Conservation (phyloP, 1,284 basidiomycete species). For the Ganoderma sinense region DNA sequence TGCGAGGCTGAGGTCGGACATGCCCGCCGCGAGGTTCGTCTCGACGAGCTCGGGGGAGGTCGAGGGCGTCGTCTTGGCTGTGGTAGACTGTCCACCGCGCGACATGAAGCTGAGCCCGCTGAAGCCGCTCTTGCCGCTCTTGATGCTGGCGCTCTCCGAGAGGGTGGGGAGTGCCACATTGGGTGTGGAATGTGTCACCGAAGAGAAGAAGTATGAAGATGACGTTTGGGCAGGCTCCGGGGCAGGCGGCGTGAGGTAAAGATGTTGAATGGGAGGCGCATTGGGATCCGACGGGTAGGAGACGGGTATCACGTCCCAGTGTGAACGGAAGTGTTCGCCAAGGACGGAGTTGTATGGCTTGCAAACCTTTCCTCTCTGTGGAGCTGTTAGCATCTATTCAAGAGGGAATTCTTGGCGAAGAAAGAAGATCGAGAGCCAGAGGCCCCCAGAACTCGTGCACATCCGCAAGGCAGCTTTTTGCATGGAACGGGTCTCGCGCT, state of each 20-base stretch:
- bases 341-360: constrained; percentile 97
- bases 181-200: constrained; percentile 38
- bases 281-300: constrained; percentile 57
- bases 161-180: constrained; percentile 38
- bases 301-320: constrained; percentile 82
- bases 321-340: constrained; percentile 91
- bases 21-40: constrained; percentile 54
- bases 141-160: constrained; percentile 59
- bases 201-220: constrained; percentile 29
- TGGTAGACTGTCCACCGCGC: constrained; percentile 56
- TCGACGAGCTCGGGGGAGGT: constrained; percentile 59
- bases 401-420: background rate
- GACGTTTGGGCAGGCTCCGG: constrained; percentile 33
- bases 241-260: constrained; percentile 47
- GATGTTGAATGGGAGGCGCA: constrained; percentile 54
- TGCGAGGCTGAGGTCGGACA: constrained; percentile 67
- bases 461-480: background rate
- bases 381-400: background rate
- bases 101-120: constrained; percentile 63
- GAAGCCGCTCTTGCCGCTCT: constrained; percentile 57
- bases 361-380: constrained; percentile 86
- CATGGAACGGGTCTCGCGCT: background rate
- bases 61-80: constrained; percentile 50
- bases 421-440: background rate
- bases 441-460: background rate